Percentiles rank a stretch among this genome's conserved stretches.
phyloP scores from a whole-genome alignment of 495 filamentous ascomycete species.

The Daldinia grandis region DNA sequence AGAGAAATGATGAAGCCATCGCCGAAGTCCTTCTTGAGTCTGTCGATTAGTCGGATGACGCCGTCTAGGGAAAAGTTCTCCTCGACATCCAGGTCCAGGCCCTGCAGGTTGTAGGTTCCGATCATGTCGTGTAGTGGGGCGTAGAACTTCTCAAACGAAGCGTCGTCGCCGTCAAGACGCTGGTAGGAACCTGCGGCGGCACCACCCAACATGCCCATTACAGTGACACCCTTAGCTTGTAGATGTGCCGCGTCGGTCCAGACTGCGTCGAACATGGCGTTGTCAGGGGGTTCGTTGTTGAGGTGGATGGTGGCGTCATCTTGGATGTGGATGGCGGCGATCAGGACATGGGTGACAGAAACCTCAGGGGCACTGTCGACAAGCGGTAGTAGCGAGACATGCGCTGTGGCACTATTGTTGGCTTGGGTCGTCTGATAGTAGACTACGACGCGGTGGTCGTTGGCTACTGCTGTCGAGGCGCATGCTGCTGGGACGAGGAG shows the following conservation, averaged over 20 bases:
- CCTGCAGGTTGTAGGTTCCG: slow-evolving; percentile 68
- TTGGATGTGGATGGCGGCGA: slow-evolving; percentile 81
- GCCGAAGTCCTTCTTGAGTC: slow-evolving; percentile 77
- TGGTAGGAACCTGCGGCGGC: slow-evolving; percentile 73
- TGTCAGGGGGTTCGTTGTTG: slow-evolving; percentile 71
- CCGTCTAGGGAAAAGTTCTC: slow-evolving; percentile 77
- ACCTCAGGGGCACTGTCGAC: slow-evolving; percentile 61
- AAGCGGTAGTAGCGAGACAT: slow-evolving; percentile 78
- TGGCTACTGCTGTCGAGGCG: slow-evolving; percentile 8
- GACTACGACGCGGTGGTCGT: slow-evolving; percentile 58
- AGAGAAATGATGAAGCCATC: slow-evolving; percentile 76
- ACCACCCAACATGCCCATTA: slow-evolving; percentile 87
- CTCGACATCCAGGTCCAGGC: slow-evolving; percentile 86
- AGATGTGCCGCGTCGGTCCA: slow-evolving; percentile 71
- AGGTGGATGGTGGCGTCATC: slow-evolving; percentile 69
- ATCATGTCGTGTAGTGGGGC: slow-evolving; percentile 67
- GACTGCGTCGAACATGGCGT: slow-evolving; percentile 63
- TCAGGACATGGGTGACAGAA: slow-evolving; percentile 72
- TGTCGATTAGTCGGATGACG: slow-evolving; percentile 75
- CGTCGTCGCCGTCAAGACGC: slow-evolving; percentile 66
- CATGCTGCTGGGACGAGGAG: slow-evolving; percentile 24
- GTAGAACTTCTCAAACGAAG: slow-evolving; percentile 73
- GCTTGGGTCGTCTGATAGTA: slow-evolving; percentile 79
- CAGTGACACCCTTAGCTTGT: slow-evolving; percentile 71
- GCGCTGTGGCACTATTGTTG: slow-evolving; percentile 59